A percentile compares a stretch with the other conserved stretches of the same genome.
phyloP scores from a whole-genome alignment of 1,284 basidiomycete genomes.

The Cutaneotrichosporon dermatis region DNA sequence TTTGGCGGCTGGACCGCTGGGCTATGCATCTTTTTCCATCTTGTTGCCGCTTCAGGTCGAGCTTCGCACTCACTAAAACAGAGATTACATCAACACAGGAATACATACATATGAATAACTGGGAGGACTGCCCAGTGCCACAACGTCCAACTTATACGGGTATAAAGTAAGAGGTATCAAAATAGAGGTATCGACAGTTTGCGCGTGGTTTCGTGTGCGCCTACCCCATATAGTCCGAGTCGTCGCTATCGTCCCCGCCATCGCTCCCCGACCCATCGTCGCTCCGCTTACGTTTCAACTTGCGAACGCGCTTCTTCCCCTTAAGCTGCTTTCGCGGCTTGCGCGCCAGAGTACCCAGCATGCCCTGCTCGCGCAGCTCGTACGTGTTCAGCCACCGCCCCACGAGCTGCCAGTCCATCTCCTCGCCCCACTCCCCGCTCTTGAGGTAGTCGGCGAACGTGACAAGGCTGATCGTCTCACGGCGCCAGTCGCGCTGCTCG shows the following conservation, averaged over 20 bases:
- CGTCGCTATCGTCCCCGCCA: not conserved
- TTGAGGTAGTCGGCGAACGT: slow-evolving; percentile 9
- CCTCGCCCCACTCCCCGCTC: slow-evolving; percentile 4
- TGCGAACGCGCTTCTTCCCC: not conserved
- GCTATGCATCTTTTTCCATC: no score
- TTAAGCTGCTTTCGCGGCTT: not conserved
- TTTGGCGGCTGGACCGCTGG: no score
- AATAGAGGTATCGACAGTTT: no score
- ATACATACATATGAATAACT: no score
- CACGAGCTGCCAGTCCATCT: slow-evolving; percentile 8
- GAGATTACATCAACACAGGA: no score
- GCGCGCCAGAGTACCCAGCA: not conserved
- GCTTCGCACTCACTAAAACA: no score
- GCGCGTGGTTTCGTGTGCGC: no score
- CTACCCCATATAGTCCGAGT: not conserved
- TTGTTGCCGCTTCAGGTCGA: no score
- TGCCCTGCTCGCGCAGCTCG: not conserved
- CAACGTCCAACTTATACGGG: no score
- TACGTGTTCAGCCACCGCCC: slow-evolving; percentile 10
- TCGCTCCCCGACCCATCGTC: not conserved
- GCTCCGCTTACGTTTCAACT: not conserved
- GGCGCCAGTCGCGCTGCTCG: not conserved
- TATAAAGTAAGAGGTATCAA: not conserved
- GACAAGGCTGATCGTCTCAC: not conserved
- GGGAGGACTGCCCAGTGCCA: no score